Evolutionary conservation across 192 early-diverging fungal species (phyloP).

Genomic region (Linderina pennispora): DNA sequence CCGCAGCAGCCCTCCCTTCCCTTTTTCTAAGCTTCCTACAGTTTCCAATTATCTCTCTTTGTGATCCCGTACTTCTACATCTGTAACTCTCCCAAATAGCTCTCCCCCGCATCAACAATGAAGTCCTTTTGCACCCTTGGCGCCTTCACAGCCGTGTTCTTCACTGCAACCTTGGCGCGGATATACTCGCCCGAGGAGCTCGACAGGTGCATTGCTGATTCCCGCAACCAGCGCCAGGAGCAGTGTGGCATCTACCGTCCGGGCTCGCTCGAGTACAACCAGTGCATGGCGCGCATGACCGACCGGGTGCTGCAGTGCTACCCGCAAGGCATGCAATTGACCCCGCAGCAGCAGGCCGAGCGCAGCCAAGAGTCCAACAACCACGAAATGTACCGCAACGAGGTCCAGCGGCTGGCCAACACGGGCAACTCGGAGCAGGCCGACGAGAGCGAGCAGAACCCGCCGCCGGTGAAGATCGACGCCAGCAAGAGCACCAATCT

Average conservation of each 20-base stretch:
- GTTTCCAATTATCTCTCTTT: too few relatives aligned
- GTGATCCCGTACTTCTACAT: too few relatives aligned
- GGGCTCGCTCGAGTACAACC: constrained; percentile 41
- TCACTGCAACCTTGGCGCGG: constrained; percentile 11
- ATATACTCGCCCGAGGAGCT: constrained; percentile 7
- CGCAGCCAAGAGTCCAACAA: constrained; percentile 9
- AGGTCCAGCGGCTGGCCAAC: constrained; percentile 15
- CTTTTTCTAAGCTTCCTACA: too few relatives aligned
- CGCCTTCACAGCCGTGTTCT: constrained; percentile 4
- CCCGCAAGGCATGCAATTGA: constrained; percentile 16
- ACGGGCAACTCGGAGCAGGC: constrained; percentile 23
- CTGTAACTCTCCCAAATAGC: too few relatives aligned
- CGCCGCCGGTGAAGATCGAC: neutral
- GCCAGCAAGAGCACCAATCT: neutral
- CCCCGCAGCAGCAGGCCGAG: constrained; percentile 25
- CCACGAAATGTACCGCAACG: constrained; percentile 16
- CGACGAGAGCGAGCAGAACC: constrained; percentile 8
- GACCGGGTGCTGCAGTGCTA: constrained; percentile 36
- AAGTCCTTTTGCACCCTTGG: neutral
- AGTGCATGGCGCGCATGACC: constrained; percentile 46
- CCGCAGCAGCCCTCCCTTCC: neutral
- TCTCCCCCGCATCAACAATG: too few relatives aligned
- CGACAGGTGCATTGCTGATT: constrained; percentile 6
- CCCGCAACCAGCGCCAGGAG: constrained; percentile 20
- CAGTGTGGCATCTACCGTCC: constrained; percentile 32